Percentiles rank a stretch among this genome's conserved stretches.
Conservation (phyloP, 768 basidiomycete species). For the Rhizopogon sp. region DNA sequence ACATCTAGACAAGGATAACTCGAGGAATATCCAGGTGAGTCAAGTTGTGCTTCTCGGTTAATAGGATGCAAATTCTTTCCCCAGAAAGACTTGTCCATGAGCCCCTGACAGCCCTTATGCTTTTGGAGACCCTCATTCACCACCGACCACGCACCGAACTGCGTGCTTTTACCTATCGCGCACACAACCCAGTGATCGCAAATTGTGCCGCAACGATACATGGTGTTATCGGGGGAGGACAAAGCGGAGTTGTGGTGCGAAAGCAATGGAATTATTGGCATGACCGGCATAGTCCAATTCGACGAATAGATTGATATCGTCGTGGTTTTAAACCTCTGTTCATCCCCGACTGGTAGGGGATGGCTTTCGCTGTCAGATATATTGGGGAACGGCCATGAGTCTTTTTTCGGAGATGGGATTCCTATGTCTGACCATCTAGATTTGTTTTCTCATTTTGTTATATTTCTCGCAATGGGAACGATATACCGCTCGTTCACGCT, state of each 20-base stretch:
- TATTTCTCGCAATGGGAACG: too few species aligned
- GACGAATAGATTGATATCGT: not conserved
- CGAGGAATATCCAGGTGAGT: slow-evolving; percentile 68
- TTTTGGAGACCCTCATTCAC: slow-evolving; percentile 57
- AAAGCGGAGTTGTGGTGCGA: slow-evolving; percentile 51
- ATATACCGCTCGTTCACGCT: too few species aligned
- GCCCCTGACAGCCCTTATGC: slow-evolving; percentile 74
- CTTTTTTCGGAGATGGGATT: too few species aligned
- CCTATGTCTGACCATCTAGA: too few species aligned
- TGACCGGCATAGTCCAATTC: slow-evolving; percentile 48
- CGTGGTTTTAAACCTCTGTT: not conserved
- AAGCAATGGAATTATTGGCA: slow-evolving; percentile 58
- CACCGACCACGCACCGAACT: slow-evolving; percentile 44
- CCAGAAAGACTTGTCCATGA: slow-evolving; percentile 82
- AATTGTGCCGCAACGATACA: slow-evolving; percentile 43
- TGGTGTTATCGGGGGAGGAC: slow-evolving; percentile 36
- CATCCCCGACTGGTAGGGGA: too few species aligned
- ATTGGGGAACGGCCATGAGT: too few species aligned
- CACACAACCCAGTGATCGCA: slow-evolving; percentile 59
- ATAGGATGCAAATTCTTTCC: slow-evolving; percentile 1
- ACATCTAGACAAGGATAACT: slow-evolving; percentile 68
- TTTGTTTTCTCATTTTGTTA: too few species aligned
- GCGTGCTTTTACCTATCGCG: slow-evolving; percentile 61
- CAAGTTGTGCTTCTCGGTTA: not conserved
- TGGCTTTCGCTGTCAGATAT: too few species aligned